These are phyloP conservation scores for Centrapalus pauciflorus DNA, from an alignment of 129 eudicot species.

Conservation along the genomic window DNA sequence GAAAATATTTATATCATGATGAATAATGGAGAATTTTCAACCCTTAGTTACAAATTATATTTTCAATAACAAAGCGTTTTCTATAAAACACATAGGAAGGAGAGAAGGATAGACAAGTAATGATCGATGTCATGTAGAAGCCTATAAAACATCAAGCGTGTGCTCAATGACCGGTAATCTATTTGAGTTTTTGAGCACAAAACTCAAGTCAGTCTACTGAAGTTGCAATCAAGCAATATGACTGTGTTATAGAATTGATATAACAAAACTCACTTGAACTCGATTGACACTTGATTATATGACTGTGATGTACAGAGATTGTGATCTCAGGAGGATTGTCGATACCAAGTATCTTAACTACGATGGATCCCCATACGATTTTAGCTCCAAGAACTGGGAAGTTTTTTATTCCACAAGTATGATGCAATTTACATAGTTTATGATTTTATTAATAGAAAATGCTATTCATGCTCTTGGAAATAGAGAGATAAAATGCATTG, in stretches of 20 bases:
- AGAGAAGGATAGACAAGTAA: no score
- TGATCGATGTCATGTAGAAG: no score
- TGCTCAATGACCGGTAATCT: no score
- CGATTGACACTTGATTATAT: neutral
- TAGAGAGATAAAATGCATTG: neutral
- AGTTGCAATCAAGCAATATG: no score
- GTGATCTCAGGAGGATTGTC: conserved; percentile 90
- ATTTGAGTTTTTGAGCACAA: no score
- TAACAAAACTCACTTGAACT: neutral
- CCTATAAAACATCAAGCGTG: no score
- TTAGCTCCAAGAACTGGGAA: conserved; percentile 50
- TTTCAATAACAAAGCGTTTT: no score
- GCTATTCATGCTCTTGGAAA: neutral
- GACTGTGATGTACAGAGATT: conserved; percentile 49
- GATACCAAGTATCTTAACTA: conserved; percentile 56
- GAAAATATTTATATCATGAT: no score
- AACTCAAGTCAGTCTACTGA: no score
- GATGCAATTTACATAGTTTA: neutral
- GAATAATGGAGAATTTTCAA: no score
- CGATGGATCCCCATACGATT: conserved; percentile 27
- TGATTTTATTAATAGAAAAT: neutral
- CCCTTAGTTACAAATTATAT: no score
- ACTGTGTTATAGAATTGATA: neutral
- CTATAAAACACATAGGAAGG: no score
- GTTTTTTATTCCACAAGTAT: conserved; percentile 48